These are phyloP conservation scores for Xylaria sp. DNA, from an alignment of 2,329 filamentous ascomycete genomes.

Conservation along the genomic window DNA sequence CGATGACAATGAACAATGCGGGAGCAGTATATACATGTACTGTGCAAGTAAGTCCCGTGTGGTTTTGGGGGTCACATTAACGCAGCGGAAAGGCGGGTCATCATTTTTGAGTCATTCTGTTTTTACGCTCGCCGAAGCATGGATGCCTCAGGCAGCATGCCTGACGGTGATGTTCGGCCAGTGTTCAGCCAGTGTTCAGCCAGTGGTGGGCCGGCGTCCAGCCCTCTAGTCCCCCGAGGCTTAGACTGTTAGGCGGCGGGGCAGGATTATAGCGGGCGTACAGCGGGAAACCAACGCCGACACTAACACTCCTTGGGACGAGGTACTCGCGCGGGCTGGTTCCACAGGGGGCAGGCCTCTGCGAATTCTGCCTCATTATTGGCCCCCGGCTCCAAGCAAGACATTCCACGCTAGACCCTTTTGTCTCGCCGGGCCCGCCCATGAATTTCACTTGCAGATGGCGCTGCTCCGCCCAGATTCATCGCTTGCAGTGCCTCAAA, in stretches of 20 bases:
- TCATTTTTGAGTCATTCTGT: conserved; percentile 35
- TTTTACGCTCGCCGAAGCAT: conserved; percentile 40
- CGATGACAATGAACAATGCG: conserved; percentile 1
- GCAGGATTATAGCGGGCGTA: neutral
- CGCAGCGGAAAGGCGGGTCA: conserved; percentile 17
- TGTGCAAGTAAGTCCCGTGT: too few species aligned
- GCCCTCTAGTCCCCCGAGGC: conserved; percentile 21
- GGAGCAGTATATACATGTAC: neutral
- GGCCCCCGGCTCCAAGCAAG: conserved; percentile 18
- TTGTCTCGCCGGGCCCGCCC: conserved; percentile 37
- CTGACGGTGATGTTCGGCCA: conserved; percentile 22
- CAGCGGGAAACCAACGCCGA: neutral
- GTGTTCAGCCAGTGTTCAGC: conserved; percentile 22
- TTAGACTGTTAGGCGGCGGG: conserved; percentile 20
- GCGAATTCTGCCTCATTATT: conserved; percentile 29
- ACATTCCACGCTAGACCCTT: conserved; percentile 29
- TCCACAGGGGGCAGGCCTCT: conserved; percentile 12
- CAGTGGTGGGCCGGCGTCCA: conserved; percentile 14
- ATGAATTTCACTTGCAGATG: conserved; percentile 36
- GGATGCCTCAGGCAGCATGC: conserved; percentile 37
- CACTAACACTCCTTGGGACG: conserved; percentile 27
- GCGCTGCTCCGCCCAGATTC: conserved; percentile 39
- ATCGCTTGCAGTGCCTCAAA: conserved; percentile 44
- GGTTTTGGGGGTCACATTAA: neutral
- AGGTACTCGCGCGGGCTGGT: conserved; percentile 19